These are phyloP conservation scores for Candida insectorum DNA, from an alignment of 805 yeast species.

Conservation along the genomic window DNA sequence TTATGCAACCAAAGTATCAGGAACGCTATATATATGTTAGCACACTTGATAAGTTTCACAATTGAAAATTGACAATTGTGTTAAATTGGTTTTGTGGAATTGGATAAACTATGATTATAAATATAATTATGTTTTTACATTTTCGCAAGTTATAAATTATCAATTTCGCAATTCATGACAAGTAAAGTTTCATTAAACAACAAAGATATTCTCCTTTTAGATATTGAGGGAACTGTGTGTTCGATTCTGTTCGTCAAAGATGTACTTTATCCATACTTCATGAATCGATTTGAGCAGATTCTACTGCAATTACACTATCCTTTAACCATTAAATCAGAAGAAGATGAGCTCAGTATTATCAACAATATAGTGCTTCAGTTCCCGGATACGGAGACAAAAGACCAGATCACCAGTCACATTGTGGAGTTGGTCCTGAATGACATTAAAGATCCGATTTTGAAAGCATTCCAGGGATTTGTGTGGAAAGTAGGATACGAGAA, in stretches of 20 bases:
- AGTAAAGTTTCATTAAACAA: too few species aligned
- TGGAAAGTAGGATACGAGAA: slow-evolving; percentile 78
- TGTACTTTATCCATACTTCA: slow-evolving; percentile 71
- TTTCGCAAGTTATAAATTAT: too few species aligned
- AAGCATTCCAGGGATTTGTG: slow-evolving; percentile 76
- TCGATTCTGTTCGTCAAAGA: slow-evolving; percentile 88
- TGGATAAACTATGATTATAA: too few species aligned
- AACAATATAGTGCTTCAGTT: slow-evolving; percentile 39
- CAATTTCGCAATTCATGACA: too few species aligned
- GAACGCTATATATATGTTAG: too few species aligned
- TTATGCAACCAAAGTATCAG: too few species aligned
- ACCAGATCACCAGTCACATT: slow-evolving; percentile 45
- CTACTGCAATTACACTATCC: slow-evolving; percentile 33
- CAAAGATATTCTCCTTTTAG: too few species aligned
- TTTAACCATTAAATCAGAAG: slow-evolving; percentile 10
- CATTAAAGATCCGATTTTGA: slow-evolving; percentile 72
- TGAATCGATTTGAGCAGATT: slow-evolving; percentile 43
- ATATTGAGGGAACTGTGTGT: slow-evolving; percentile 92
- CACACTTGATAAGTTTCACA: too few species aligned
- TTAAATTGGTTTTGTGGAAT: too few species aligned
- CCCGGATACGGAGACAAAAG: slow-evolving; percentile 35
- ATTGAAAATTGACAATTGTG: too few species aligned
- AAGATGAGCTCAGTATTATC: slow-evolving; percentile 16
- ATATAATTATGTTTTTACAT: too few species aligned
- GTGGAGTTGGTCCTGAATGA: slow-evolving; percentile 58